phyloP scores from a whole-genome alignment of 2,329 filamentous ascomycete species.

The Pleurostoma richardsiae region DNA sequence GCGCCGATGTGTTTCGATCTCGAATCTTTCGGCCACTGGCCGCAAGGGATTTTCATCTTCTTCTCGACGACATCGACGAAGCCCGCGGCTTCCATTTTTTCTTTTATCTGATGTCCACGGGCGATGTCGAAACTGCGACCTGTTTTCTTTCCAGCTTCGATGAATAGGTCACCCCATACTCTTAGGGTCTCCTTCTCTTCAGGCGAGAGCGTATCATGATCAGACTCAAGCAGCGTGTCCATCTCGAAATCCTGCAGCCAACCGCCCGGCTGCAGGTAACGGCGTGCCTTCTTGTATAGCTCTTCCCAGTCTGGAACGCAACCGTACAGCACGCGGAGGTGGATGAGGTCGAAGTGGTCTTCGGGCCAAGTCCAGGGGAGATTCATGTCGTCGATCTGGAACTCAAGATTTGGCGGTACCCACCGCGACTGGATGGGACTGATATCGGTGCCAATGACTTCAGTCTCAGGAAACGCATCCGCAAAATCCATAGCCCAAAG shows the following conservation, averaged over 20 bases:
- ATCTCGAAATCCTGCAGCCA: constrained; percentile 27
- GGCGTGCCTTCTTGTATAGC: constrained; percentile 44
- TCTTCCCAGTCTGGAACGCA: constrained; percentile 50
- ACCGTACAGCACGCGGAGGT: constrained; percentile 52
- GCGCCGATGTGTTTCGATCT: constrained; percentile 18
- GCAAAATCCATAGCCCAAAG: constrained; percentile 32
- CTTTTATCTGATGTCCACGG: neutral
- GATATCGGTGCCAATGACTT: constrained; percentile 30
- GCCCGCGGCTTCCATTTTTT: constrained; percentile 17
- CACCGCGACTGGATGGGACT: constrained; percentile 33
- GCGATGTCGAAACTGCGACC: neutral
- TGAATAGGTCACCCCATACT: neutral
- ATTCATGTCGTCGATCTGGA: constrained; percentile 30
- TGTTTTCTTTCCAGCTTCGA: neutral
- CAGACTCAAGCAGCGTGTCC: constrained; percentile 14
- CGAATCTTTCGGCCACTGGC: constrained; percentile 21
- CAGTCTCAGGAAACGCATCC: constrained; percentile 24
- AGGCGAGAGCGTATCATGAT: constrained; percentile 17
- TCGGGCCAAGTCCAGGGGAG: neutral
- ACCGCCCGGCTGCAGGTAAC: constrained; percentile 52
- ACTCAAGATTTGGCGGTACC: constrained; percentile 32
- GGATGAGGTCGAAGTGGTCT: constrained; percentile 53
- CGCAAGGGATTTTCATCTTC: constrained; percentile 21
- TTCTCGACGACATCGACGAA: constrained; percentile 22
- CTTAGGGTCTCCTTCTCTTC: constrained; percentile 16